Evolutionary conservation across 345 rosid species (phyloP).

Genomic region (Corymbia maculata): DNA sequence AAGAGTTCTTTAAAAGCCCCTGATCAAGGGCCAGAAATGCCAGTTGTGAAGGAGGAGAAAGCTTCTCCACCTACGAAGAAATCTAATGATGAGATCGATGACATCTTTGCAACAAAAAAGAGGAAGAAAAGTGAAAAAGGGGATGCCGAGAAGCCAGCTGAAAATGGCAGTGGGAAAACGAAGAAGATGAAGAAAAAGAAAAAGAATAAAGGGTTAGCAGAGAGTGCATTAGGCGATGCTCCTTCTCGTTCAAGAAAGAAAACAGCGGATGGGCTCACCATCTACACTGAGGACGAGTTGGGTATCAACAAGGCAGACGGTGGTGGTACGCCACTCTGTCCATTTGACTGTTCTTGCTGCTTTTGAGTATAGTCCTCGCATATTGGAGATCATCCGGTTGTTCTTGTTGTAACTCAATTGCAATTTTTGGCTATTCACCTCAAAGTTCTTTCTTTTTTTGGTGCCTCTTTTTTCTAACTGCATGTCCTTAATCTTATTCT

Average conservation of each 20-base stretch:
- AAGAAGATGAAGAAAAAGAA: constrained; percentile 17
- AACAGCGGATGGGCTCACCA: constrained; percentile 42
- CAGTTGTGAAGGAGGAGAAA: background rate
- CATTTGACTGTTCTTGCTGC: constrained; percentile 86
- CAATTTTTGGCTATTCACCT: background rate
- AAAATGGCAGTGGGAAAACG: background rate
- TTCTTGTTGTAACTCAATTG: background rate
- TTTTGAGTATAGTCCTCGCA: constrained; percentile 18
- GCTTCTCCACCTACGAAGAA: background rate
- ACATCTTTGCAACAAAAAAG: constrained; percentile 4
- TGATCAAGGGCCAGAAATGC: background rate
- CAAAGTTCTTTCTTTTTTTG: background rate
- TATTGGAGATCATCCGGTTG: background rate
- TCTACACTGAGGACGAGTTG: constrained; percentile 69
- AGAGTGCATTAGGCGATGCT: background rate
- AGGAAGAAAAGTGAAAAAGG: background rate
- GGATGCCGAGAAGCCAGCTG: background rate
- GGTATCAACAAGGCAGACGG: constrained; percentile 38
- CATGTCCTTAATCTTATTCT: background rate
- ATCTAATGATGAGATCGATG: constrained; percentile 4
- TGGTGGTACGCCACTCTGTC: constrained; percentile 66
- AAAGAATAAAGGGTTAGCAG: constrained; percentile 11
- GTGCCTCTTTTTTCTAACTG: background rate
- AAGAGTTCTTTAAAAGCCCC: background rate
- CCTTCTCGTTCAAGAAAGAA: constrained; percentile 25